Conservation (phyloP, 768 basidiomycete genomes). For the Stropharia rugosoannulata region DNA sequence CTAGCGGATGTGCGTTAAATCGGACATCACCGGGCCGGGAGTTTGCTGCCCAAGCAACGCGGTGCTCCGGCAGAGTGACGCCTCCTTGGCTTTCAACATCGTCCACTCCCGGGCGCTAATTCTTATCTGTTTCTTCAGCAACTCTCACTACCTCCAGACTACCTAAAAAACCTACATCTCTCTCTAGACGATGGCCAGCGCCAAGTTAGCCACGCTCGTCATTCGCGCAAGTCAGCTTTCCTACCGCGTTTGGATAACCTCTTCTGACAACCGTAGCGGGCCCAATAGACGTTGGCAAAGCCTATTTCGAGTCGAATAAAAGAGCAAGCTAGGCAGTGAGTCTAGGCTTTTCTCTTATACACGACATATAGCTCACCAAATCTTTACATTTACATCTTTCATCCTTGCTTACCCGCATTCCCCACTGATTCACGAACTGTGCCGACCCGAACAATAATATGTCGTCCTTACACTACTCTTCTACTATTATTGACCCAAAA, state of each 20-base stretch:
- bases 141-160: not conserved
- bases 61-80: no score
- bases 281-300: conserved; percentile 73
- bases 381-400: not conserved
- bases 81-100: no score
- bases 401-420: no score
- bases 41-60: no score
- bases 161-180: not conserved
- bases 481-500: no score
- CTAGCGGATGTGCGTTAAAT: no score
- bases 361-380: not conserved
- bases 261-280: not conserved
- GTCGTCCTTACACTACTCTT: no score
- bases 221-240: conserved; percentile 54
- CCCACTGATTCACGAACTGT: no score
- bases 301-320: conserved; percentile 72
- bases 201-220: conserved; percentile 71
- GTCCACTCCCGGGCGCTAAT: no score
- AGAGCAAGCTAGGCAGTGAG: conserved; percentile 71
- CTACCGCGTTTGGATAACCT: not conserved
- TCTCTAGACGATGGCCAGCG: conserved; percentile 55
- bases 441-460: no score
- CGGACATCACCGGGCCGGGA: no score
- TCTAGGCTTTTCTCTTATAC: conserved; percentile 3
- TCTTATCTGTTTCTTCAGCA: no score